A percentile compares a stretch with the other conserved stretches of the same genome.
phyloP scores from a whole-genome alignment of 2,329 filamentous ascomycete genomes.

The Ophiostoma australiae region DNA sequence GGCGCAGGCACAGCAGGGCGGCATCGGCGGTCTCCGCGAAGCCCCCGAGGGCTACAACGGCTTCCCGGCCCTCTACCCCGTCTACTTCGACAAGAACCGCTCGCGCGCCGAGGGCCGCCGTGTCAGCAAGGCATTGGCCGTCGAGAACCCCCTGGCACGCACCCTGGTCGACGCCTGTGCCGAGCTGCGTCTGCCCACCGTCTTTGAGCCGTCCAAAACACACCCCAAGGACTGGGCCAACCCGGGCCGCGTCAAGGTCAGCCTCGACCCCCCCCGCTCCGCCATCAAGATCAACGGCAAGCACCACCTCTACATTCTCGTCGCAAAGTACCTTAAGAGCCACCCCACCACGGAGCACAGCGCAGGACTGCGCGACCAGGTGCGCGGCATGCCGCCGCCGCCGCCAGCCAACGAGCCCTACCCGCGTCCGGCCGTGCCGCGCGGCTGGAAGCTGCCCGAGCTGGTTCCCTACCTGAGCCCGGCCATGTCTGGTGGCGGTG shows the following conservation, averaged over 20 bases:
- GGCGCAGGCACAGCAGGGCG: background rate
- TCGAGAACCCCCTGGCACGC: constrained; percentile 78
- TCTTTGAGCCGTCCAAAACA: constrained; percentile 85
- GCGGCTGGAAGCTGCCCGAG: constrained; percentile 84
- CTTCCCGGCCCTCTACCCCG: constrained; percentile 86
- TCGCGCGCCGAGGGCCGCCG: constrained; percentile 75
- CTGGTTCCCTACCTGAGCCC: constrained; percentile 83
- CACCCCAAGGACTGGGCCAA: constrained; percentile 98
- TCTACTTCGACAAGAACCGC: constrained; percentile 83
- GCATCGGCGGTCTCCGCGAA: constrained; percentile 33
- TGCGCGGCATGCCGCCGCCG: constrained; percentile 67
- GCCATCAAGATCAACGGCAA: constrained; percentile 58
- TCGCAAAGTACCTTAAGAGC: constrained; percentile 68
- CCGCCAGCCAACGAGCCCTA: constrained; percentile 61
- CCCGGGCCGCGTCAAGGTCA: constrained; percentile 79
- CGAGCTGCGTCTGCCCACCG: constrained; percentile 62
- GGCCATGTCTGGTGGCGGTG: constrained; percentile 85
- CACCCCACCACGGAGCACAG: constrained; percentile 70
- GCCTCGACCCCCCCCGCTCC: constrained; percentile 45
- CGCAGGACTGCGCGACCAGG: constrained; percentile 63
- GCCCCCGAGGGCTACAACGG: constrained; percentile 56
- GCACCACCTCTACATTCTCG: constrained; percentile 79
- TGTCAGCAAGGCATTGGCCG: constrained; percentile 66
- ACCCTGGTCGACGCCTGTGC: constrained; percentile 86
- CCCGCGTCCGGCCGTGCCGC: constrained; percentile 68